phyloP scores from a whole-genome alignment of 805 yeast species.

The Monosporozyma aerobia region DNA sequence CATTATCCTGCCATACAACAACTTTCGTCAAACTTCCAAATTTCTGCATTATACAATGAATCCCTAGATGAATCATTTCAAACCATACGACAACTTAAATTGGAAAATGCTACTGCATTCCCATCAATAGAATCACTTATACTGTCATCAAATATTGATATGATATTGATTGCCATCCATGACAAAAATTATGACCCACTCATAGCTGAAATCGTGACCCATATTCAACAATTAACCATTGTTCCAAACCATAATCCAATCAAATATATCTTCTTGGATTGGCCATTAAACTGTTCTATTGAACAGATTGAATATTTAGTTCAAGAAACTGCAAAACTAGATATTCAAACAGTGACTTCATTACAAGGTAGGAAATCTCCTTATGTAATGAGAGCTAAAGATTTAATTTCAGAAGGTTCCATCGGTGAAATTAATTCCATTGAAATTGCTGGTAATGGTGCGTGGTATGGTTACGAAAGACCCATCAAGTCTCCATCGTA shows the following conservation, averaged over 20 bases:
- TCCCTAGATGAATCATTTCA: conserved; percentile 8
- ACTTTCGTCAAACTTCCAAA: conserved; percentile 12
- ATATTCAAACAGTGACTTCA: conserved; percentile 14
- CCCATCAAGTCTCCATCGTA: conserved; percentile 12
- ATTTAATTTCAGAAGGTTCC: conserved; percentile 13
- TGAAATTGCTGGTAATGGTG: conserved; percentile 15
- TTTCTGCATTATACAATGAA: conserved; percentile 11
- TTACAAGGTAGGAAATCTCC: conserved; percentile 19
- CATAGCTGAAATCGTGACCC: conserved; percentile 7
- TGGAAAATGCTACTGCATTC: conserved; percentile 10
- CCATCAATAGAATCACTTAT: conserved; percentile 11
- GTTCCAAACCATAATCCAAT: conserved; percentile 1
- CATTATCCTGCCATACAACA: conserved; percentile 14
- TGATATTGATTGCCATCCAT: conserved; percentile 12
- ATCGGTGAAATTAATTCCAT: conserved; percentile 17
- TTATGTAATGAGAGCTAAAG: conserved; percentile 15
- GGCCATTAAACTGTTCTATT: conserved; percentile 13
- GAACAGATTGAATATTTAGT: conserved; percentile 10
- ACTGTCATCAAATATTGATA: conserved; percentile 8
- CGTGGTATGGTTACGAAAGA: conserved; percentile 18
- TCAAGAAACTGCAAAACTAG: conserved; percentile 7
- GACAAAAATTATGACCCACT: conserved; percentile 9
- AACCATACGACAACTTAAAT: conserved; percentile 10
- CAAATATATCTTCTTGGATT: conserved; percentile 14
- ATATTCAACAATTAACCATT: conserved; percentile 2